phyloP scores from a whole-genome alignment of 2,329 filamentous ascomycete species.

The Pleochaeta shiraiana region DNA sequence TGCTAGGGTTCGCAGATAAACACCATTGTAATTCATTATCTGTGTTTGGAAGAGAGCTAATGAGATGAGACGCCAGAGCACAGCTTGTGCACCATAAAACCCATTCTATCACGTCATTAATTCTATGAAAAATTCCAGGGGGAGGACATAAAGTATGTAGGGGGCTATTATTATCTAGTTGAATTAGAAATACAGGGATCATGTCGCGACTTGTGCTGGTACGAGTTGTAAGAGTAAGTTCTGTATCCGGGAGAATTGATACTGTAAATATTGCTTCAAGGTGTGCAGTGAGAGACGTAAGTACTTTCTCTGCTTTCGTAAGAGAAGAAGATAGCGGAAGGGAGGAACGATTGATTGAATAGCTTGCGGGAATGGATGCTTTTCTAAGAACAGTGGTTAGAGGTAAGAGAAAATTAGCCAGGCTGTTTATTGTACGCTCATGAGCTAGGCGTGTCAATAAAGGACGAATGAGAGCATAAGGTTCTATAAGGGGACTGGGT shows the following conservation, averaged over 20 bases:
- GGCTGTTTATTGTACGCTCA: conserved; percentile 10
- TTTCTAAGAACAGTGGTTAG: conserved; percentile 12
- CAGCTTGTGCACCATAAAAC: conserved; percentile 12
- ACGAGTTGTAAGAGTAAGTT: conserved; percentile 20
- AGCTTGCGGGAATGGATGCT: conserved; percentile 11
- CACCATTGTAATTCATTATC: background rate
- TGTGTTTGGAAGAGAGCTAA: background rate
- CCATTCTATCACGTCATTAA: conserved; percentile 12
- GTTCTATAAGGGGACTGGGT: conserved; percentile 19
- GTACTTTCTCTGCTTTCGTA: conserved; percentile 19
- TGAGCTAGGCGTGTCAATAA: conserved; percentile 20
- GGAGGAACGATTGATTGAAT: conserved; percentile 10
- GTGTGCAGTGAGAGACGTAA: conserved; percentile 22
- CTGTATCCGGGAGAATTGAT: conserved; percentile 16
- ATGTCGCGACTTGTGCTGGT: conserved; percentile 8
- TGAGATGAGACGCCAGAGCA: conserved; percentile 9
- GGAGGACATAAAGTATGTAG: conserved; percentile 9
- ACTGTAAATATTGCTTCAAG: conserved; percentile 23
- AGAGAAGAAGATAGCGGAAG: conserved; percentile 9
- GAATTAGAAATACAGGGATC: conserved; percentile 7
- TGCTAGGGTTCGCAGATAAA: conserved; percentile 2
- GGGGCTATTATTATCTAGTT: conserved; percentile 3
- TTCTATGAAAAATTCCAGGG: conserved; percentile 6
- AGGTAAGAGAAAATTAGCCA: conserved; percentile 11
- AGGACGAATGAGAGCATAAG: conserved; percentile 36